Evolutionary conservation across 78 protist species (phyloP), one percentile per base, ranked within the genome.

Genomic region (Pigoraptor vietnamica): DNA sequence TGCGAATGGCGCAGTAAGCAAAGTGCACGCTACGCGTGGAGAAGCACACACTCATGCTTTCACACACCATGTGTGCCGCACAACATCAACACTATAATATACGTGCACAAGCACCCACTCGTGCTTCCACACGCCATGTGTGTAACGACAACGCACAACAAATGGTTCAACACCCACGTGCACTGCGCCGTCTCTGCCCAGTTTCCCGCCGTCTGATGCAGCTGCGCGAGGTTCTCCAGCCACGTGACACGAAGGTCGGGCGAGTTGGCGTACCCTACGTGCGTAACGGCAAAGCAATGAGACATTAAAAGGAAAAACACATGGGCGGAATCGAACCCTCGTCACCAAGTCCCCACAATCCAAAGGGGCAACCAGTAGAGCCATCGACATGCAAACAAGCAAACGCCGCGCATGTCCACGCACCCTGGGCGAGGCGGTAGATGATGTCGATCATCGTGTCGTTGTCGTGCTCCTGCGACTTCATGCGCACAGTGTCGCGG

Each of bases 141-240:
- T n/a, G n/a, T n/a, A n/a, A n/a, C n/a, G n/a, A n/a, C n/a, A n/a
- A n/a, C n/a, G n/a, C n/a, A n/a, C n/a, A n/a, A n/a, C n/a, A n/a
- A n/a, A n/a, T n/a, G n/a, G n/a, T n/a, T n/a, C n/a, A n/a, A n/a
- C 39, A 83, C 67, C 14, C 67, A 14, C 39, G 34, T 37, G 40
- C 91, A 89, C 91, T n/a, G 32, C 21, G 86, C 91, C 23, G 91
- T 86, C 40, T 89, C 91, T 0, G 56, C 39, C 91, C 91, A 89
- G 38, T 67, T 2, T 0, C 33, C 25, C 37, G 0, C n/a, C 83
- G 36, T 23, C 34, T 1, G 19, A 29, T 89, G 91, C 25, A 25
- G 0, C 37, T 67, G 9, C 33, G 91, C 91, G 39, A 89, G 32
- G 86, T 91, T 48, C 40, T 91, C 93, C 90, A 91, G 89, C 93